Conservation (phyloP, 352 stramenopile genomes). For the Aphanomyces euteiches region DNA sequence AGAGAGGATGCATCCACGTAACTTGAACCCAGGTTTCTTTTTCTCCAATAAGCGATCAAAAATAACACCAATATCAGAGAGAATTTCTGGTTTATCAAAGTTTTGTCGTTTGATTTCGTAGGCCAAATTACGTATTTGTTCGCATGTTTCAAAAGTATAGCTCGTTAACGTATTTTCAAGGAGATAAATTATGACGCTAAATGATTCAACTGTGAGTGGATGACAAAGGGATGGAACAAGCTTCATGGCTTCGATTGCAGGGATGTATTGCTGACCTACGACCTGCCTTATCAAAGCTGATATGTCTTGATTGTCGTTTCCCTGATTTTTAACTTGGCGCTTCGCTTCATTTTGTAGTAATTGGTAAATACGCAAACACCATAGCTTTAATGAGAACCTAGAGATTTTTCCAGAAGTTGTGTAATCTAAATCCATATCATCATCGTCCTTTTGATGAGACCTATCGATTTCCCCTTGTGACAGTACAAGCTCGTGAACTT, state of each 20-base stretch:
- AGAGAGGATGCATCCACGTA: constrained; percentile 1
- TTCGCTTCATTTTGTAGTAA: constrained; percentile 19
- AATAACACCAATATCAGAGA: not conserved
- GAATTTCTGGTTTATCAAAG: not conserved
- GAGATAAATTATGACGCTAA: not conserved
- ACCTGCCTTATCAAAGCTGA: constrained; percentile 3
- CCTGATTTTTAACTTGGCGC: not conserved
- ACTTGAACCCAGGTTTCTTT: no score
- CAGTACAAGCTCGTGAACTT: not conserved
- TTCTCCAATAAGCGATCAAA: not conserved
- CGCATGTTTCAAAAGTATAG: not conserved
- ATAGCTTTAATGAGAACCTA: not conserved
- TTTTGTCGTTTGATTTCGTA: not conserved
- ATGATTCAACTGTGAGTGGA: constrained; percentile 13
- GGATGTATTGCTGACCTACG: constrained; percentile 13
- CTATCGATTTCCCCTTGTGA: no score
- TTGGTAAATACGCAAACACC: constrained; percentile 23
- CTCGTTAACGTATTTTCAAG: not conserved
- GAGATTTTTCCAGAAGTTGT: not conserved
- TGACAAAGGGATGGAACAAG: constrained; percentile 11
- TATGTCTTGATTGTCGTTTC: not conserved
- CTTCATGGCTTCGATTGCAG: not conserved
- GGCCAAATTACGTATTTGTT: not conserved
- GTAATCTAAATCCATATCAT: not conserved
- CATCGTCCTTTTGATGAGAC: not conserved